These are phyloP conservation scores for Trypanosoma grayi DNA, from an alignment of 208 protist species.

Conservation along the genomic window DNA sequence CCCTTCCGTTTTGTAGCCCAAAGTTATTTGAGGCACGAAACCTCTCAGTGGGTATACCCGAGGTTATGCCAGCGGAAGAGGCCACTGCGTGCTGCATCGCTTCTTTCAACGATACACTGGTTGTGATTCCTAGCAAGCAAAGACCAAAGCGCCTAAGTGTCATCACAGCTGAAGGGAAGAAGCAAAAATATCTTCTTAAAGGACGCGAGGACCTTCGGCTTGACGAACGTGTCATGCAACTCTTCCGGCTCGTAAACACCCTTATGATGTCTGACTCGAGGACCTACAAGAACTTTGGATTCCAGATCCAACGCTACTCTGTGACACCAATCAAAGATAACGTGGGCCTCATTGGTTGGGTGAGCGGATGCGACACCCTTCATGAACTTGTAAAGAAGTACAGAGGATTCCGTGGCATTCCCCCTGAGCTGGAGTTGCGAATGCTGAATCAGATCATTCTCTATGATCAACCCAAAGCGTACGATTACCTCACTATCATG, in stretches of 20 bases:
- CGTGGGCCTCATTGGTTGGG: slow-evolving; percentile 99
- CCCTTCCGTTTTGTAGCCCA: slow-evolving; percentile 78
- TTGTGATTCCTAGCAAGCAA: slow-evolving; percentile 99
- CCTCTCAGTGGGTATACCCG: slow-evolving; percentile 74
- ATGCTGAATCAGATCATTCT: slow-evolving; percentile 84
- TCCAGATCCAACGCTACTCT: slow-evolving; percentile 92
- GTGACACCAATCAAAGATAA: slow-evolving; percentile 98
- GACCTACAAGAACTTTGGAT: slow-evolving; percentile 82
- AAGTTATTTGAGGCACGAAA: slow-evolving; percentile 80
- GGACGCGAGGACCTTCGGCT: slow-evolving; percentile 97
- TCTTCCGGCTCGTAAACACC: slow-evolving; percentile 99
- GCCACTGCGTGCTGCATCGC: slow-evolving; percentile 89
- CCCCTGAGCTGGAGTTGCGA: slow-evolving; percentile 76
- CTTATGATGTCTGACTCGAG: slow-evolving; percentile 92
- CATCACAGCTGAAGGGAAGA: slow-evolving; percentile 91
- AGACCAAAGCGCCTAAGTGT: slow-evolving; percentile 97
- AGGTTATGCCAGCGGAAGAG: slow-evolving; percentile 79
- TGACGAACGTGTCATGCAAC: slow-evolving; percentile 99
- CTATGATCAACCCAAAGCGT: slow-evolving; percentile 78
- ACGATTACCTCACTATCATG: slow-evolving; percentile 81
- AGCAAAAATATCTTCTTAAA: slow-evolving; percentile 99
- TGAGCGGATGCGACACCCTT: slow-evolving; percentile 96
- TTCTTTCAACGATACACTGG: slow-evolving; percentile 88
- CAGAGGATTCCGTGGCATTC: slow-evolving; percentile 49
- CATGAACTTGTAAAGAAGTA: slow-evolving; percentile 84